Base-by-base conservation (phyloP, 208 protist species). In the Crithidia thermophila region DNA sequence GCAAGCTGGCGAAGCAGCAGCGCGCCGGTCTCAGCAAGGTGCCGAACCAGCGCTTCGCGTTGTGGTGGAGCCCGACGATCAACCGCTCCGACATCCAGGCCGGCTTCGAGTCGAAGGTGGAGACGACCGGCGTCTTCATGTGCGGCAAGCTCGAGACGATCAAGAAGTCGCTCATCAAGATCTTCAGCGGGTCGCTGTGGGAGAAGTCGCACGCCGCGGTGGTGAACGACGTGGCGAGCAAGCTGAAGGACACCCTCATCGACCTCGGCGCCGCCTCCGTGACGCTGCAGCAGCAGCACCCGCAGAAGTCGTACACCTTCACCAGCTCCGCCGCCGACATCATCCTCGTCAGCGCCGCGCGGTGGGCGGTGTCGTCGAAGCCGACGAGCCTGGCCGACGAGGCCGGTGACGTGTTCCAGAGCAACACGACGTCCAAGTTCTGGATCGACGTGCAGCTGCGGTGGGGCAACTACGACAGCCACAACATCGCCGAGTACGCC, bases 1-100 rank as follows among this genome's bases (percentile, higher is more conserved):
- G 99, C 71, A 99, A 99, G 84, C 85, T 99, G 10, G 99, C 99
- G 25, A 99, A 99, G 86, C 99, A 99, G 55, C 99, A 99, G 90
- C 92, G 99, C 46, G 98, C 95, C 11, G 99, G 99, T 98, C 88
- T 99, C 14, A 99, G 99, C 75, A 99, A 99, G 91, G 99, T 99
- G 79, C 99, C 99, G 9, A 99, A 99, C 88, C 89, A 99, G 70
- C 95, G 99, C 46, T 99, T 99, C 81, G 99, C 99, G 25, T 85
- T 99, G 14, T 99, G 99, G 99, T 99, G 99, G 99, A 99, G 98
- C 69, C 99, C 99, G 45, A 99, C 99, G 8, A 99, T 99, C 87
- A 99, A 99, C 81, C 88, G 99, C 69, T 97, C 98, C 49, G 99
- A 99, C 79, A 98, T 99, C 28, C 99, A 99, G 84, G 98, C 99